A percentile compares a stretch with the other conserved stretches of the same genome.
Evolutionary conservation across 352 stramenopile genomes (phyloP).

Genomic region (Phytophthora boehmeriae): DNA sequence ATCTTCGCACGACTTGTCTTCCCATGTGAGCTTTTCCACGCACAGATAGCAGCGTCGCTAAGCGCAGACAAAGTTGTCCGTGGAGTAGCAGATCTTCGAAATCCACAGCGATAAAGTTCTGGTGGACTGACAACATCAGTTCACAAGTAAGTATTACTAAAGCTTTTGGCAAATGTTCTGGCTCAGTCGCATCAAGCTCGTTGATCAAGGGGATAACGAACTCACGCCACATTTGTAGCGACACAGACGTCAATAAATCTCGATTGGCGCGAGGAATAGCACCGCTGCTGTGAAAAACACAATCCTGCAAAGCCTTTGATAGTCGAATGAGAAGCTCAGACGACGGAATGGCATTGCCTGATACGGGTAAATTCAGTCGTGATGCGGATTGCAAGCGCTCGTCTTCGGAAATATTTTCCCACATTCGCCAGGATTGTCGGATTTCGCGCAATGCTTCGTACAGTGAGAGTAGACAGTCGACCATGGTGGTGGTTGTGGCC

Average conservation of each 20-base stretch:
- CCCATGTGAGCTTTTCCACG: constrained; percentile 36
- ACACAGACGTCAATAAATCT: constrained; percentile 39
- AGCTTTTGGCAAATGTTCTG: constrained; percentile 17
- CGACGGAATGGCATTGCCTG: constrained; percentile 12
- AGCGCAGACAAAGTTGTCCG: constrained; percentile 44
- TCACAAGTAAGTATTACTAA: constrained; percentile 27
- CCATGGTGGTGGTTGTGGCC: constrained; percentile 6
- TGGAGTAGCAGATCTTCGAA: constrained; percentile 65
- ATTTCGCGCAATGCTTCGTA: constrained; percentile 33
- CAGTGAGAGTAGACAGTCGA: constrained; percentile 32
- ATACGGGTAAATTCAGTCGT: constrained; percentile 7
- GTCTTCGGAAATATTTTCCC: constrained; percentile 21
- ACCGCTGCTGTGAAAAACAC: constrained; percentile 27
- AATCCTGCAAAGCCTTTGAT: constrained; percentile 33
- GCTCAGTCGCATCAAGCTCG: constrained; percentile 38
- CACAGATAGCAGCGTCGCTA: constrained; percentile 43
- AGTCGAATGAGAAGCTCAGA: constrained; percentile 13
- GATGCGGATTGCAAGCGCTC: constrained; percentile 6
- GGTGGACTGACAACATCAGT: constrained; percentile 50
- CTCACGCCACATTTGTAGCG: constrained; percentile 51
- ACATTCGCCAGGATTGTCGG: constrained; percentile 19
- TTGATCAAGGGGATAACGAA: constrained; percentile 30
- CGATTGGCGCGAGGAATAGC: constrained; percentile 29
- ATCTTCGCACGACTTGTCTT: constrained; percentile 39
- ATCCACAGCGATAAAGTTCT: constrained; percentile 39